Base-by-base conservation (phyloP, 108 stramenopile genomes). In the Parmales sp. region DNA sequence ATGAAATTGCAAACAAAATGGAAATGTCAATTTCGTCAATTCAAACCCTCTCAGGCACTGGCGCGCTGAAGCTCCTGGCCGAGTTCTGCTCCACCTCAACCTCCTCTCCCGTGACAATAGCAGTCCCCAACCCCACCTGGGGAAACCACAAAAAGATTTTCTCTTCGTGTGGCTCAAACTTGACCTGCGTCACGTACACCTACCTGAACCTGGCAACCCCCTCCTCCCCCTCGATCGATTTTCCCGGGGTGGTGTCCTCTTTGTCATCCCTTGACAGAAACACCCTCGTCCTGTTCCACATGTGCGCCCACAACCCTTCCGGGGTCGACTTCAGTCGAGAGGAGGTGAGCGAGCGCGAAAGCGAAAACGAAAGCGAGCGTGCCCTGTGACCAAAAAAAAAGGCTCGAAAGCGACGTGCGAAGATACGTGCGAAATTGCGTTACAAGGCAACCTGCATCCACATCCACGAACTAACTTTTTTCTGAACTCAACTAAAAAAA, bases 231-330 rank as follows among this genome's bases (percentile, higher is more conserved):
- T 13, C 16, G 9, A 28, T 82, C 18, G 75, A 78, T 49, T 74
- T 76, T 7, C 31, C 73, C 6, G 64, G 67, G 25, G 16, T 79
- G 69, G 2, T 78, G 31, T 44, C 38, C 22, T 78, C 72, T 29
- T 41, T 82, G 1, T 18, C 25, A 8, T 48, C 43, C 4, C 74
- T 74, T 18, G 67, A 70, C n/a, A 38, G 31, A 25, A 72, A 75
- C 1, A 38, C 48, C 31, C 49, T 79, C 26, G 41, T 82, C 37
- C n/a, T 82, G 29, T 66, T 82, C 38, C 81, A 82, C 34, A 49
- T 72, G 26, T 79, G 75, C 31, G 81, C 78, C 9, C 81, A 82
- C 72, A 82, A 82, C 60, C 81, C 81, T 11, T 66, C 75, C 0
- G 81, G 81, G 20, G n/a, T n/a, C n/a, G n/a, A n/a, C n/a, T n/a